A percentile compares a stretch with the other conserved stretches of the same genome.
Conservation (phyloP, 2,329 filamentous ascomycete species). For the Macroventuria anomochaeta region DNA sequence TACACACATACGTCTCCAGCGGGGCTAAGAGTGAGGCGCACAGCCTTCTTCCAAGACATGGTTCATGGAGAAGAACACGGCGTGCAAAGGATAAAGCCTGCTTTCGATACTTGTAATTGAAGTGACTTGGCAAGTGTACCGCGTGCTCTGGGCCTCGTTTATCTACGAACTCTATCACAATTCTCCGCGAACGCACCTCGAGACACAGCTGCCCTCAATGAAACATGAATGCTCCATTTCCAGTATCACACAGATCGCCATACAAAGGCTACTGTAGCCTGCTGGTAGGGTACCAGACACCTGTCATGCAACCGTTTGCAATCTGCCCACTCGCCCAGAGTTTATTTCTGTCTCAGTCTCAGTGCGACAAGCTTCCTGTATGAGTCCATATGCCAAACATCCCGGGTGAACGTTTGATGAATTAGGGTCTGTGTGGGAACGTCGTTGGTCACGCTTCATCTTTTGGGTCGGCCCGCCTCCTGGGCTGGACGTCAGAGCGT, state of each 20-base stretch:
- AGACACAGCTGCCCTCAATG: neutral
- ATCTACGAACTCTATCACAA: conserved; percentile 1
- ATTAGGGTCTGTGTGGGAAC: neutral
- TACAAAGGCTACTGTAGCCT: conserved; percentile 7
- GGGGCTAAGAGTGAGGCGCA: conserved; percentile 1
- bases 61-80: neutral
- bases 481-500: conserved; percentile 8
- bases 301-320: conserved; percentile 15
- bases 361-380: conserved; percentile 8
- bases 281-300: neutral
- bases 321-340: conserved; percentile 2
- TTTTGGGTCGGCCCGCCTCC: conserved; percentile 23
- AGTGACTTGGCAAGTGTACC: conserved; percentile 6
- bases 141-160: conserved; percentile 1
- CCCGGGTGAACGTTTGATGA: conserved; percentile 11
- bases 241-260: conserved; percentile 10
- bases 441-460: conserved; percentile 8
- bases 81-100: conserved; percentile 13
- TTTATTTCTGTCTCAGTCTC: conserved; percentile 6
- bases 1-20: neutral
- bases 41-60: neutral
- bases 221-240: conserved; percentile 7
- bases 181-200: neutral
- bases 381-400: conserved; percentile 1
- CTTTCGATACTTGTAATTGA: neutral